phyloP scores from a whole-genome alignment of 768 basidiomycete species.

The Tylopilus felleus region DNA sequence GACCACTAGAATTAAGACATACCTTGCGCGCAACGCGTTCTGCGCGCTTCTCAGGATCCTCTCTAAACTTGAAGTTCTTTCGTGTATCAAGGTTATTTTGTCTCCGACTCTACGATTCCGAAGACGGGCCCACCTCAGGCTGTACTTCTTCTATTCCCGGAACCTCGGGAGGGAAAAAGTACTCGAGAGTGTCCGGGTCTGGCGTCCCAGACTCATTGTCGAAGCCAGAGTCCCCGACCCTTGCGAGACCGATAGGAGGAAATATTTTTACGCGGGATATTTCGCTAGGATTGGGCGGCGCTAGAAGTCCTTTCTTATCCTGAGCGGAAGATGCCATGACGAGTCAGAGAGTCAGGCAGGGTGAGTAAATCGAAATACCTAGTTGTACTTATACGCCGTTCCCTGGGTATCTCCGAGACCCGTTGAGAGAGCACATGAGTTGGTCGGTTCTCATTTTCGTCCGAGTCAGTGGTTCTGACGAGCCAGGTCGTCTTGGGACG shows the following conservation, averaged over 20 bases:
- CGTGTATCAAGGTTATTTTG: neutral
- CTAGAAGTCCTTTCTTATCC: too few relatives aligned
- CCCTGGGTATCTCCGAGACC: neutral
- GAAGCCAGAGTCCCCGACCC: neutral
- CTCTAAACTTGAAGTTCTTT: neutral
- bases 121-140: neutral
- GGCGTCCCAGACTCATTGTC: neutral
- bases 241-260: neutral
- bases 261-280: neutral
- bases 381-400: neutral
- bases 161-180: neutral
- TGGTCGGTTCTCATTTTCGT: too few relatives aligned
- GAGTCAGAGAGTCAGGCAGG: neutral
- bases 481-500: neutral
- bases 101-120: neutral
- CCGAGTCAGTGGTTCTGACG: too few relatives aligned
- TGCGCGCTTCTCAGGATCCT: neutral
- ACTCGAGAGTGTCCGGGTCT: neutral
- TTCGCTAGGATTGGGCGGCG: neutral
- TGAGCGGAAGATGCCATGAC: neutral
- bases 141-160: neutral
- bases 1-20: neutral
- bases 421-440: too few relatives aligned
- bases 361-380: neutral
- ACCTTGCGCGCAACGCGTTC: neutral